Conservation (phyloP, 208 protist genomes). For the Acanthamoeba sp. region DNA sequence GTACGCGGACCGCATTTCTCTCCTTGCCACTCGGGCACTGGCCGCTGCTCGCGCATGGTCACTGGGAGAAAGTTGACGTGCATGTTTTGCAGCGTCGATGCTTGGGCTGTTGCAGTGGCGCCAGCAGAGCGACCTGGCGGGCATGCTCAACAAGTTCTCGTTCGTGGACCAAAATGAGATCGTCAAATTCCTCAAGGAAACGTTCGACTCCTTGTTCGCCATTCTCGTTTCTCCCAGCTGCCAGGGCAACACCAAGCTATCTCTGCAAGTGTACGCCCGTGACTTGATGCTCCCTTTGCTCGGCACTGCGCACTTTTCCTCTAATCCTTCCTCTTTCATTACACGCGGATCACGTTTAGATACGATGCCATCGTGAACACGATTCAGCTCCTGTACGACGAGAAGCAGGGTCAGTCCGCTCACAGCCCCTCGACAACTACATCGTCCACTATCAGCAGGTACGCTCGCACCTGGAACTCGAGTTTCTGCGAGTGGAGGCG, state of each 20-base stretch:
- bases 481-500: no score
- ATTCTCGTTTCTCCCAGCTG: slow-evolving; percentile 66
- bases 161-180: slow-evolving; percentile 69
- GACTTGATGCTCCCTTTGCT: no score
- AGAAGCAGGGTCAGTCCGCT: slow-evolving; percentile 57
- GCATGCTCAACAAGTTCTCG: slow-evolving; percentile 73
- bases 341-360: not conserved
- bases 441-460: slow-evolving; percentile 45
- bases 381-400: slow-evolving; percentile 60
- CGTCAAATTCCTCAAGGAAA: slow-evolving; percentile 67
- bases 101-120: slow-evolving; percentile 68
- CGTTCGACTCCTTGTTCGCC: slow-evolving; percentile 71
- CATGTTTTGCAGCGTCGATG: slow-evolving; percentile 41
- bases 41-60: not conserved
- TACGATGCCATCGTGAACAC: slow-evolving; percentile 69
- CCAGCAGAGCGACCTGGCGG: slow-evolving; percentile 53
- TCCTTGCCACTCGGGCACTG: not conserved
- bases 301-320: not conserved
- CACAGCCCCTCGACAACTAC: slow-evolving; percentile 56
- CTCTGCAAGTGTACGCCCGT: slow-evolving; percentile 60
- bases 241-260: slow-evolving; percentile 70
- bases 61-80: not conserved
- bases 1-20: not conserved
- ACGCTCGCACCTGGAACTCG: not conserved
- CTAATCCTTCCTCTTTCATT: not conserved